Percentiles rank a stretch among this genome's conserved stretches.
phyloP scores from a whole-genome alignment of 192 early-diverging fungal species.

The Umbelopsis sp. region DNA sequence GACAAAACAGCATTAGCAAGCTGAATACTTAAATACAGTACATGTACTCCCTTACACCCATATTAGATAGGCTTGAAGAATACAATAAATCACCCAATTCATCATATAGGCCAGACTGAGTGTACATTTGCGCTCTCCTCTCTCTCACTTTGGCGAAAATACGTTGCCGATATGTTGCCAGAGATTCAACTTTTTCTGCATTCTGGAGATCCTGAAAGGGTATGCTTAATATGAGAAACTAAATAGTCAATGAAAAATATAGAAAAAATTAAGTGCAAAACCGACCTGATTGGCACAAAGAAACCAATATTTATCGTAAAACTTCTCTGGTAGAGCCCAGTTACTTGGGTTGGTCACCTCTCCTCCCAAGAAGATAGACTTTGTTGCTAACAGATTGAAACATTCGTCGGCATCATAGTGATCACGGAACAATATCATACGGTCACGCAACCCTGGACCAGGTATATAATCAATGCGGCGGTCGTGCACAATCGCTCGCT shows the following conservation, averaged over 20 bases:
- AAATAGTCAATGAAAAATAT: no score
- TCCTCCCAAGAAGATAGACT: slow-evolving; percentile 27
- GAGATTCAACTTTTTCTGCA: neutral
- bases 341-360: slow-evolving; percentile 26
- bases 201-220: neutral
- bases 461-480: slow-evolving; percentile 36
- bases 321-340: slow-evolving; percentile 19
- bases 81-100: neutral
- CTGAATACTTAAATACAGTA: neutral
- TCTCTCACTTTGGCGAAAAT: neutral
- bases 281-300: slow-evolving; percentile 26
- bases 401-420: slow-evolving; percentile 33
- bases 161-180: neutral
- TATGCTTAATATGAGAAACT: neutral
- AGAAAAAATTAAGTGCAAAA: neutral
- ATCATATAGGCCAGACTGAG: neutral
- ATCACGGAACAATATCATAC: slow-evolving; percentile 37
- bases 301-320: slow-evolving; percentile 34
- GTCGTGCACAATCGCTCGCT: slow-evolving; percentile 32
- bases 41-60: neutral
- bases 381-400: slow-evolving; percentile 23
- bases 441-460: slow-evolving; percentile 27
- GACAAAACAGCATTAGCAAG: neutral
- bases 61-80: neutral
- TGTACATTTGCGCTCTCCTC: neutral